A percentile compares a stretch with the other conserved stretches of the same genome.
These are phyloP conservation scores for Hsuehochloa calcarea DNA, from an alignment of 176 grass and related monocot genomes.

Conservation along the genomic window DNA sequence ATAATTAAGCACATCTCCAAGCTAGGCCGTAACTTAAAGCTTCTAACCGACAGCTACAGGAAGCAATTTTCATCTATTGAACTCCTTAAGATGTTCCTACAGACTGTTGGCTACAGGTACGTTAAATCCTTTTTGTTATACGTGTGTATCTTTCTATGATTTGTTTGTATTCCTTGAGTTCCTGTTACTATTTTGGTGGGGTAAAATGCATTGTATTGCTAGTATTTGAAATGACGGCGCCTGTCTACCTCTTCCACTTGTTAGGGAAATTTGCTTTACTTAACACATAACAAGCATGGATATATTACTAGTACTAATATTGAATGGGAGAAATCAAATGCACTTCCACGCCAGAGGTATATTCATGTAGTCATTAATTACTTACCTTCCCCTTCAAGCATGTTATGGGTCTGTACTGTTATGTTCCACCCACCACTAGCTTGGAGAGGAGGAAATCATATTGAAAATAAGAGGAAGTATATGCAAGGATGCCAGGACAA, in stretches of 20 bases:
- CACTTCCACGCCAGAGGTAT: neutral
- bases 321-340: neutral
- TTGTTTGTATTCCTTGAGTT: neutral
- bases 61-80: constrained; percentile 92
- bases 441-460: neutral
- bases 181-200: neutral
- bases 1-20: constrained; percentile 71
- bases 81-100: constrained; percentile 95
- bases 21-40: constrained; percentile 65
- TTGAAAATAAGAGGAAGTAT: neutral
- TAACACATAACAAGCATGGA: neutral
- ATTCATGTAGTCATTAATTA: constrained; percentile 1
- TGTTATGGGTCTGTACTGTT: neutral
- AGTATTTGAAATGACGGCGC: neutral
- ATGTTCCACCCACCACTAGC: constrained; percentile 2
- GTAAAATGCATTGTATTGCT: neutral
- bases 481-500: neutral
- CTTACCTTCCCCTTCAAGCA: constrained; percentile 23
- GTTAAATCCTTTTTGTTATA: constrained; percentile 16
- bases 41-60: constrained; percentile 86
- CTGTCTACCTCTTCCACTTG: neutral
- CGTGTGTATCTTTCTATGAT: neutral
- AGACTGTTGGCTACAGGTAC: constrained; percentile 77
- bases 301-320: neutral
- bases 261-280: neutral